Conservation (phyloP, 305 asterid genomes). For the Ilex paraguariensis region DNA sequence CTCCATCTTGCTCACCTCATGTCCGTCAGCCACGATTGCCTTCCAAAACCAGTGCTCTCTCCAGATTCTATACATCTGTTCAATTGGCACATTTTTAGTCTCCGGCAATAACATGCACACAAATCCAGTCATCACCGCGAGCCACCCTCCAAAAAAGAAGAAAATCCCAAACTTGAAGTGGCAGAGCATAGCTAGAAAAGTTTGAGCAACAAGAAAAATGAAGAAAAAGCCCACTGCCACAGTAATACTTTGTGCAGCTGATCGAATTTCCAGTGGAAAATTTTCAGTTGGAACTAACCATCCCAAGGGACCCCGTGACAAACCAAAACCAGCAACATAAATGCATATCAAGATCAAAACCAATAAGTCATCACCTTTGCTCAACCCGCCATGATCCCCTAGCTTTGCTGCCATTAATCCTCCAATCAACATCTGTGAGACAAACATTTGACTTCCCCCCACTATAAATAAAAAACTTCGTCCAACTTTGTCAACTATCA, state of each 20-base stretch:
- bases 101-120: constrained; percentile 53
- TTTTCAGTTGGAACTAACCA: constrained; percentile 74
- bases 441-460: constrained; percentile 47
- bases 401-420: constrained; percentile 39
- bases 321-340: constrained; percentile 63
- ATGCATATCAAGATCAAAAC: constrained; percentile 41
- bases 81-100: constrained; percentile 65
- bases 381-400: constrained; percentile 42
- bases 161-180: constrained; percentile 50
- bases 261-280: constrained; percentile 60
- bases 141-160: constrained; percentile 79
- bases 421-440: constrained; percentile 41
- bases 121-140: constrained; percentile 57
- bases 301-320: constrained; percentile 79
- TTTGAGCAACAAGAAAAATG: constrained; percentile 66
- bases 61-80: constrained; percentile 64
- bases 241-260: constrained; percentile 54
- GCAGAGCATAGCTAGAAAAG: constrained; percentile 60
- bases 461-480: constrained; percentile 34
- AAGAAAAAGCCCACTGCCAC: constrained; percentile 51
- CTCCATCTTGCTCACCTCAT: constrained; percentile 7
- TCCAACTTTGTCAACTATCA: constrained; percentile 43
- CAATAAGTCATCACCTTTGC: constrained; percentile 26
- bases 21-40: constrained; percentile 17
- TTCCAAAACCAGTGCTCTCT: constrained; percentile 28